Percentiles rank a stretch among this genome's conserved stretches.
phyloP scores from a whole-genome alignment of 306 rosid genomes.

The Ammopiptanthus mongolicus region DNA sequence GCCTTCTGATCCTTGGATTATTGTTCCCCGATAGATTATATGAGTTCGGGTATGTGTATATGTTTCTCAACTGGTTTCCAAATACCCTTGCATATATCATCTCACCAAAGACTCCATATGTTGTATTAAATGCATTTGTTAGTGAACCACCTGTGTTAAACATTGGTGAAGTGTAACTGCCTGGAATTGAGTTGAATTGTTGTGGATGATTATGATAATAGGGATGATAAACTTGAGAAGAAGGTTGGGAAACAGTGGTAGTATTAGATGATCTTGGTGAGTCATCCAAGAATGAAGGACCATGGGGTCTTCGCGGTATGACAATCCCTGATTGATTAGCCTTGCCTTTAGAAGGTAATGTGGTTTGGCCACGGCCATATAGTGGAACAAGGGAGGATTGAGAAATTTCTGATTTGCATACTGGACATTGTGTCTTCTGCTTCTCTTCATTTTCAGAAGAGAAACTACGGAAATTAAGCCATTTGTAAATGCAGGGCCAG shows the following conservation, averaged over 20 bases:
- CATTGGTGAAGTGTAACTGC: constrained; percentile 28
- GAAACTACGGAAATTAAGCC: constrained; percentile 50
- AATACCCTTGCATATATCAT: constrained; percentile 70
- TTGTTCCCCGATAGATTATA: constrained; percentile 42
- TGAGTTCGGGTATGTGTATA: constrained; percentile 55
- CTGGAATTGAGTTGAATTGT: constrained; percentile 25
- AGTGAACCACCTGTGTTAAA: constrained; percentile 27
- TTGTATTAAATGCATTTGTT: constrained; percentile 37
- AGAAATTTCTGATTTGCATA: constrained; percentile 80
- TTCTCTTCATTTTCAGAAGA: constrained; percentile 29
- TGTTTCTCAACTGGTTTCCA: constrained; percentile 56
- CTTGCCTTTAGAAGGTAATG: constrained; percentile 35
- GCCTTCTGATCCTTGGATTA: constrained; percentile 70
- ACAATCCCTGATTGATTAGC: constrained; percentile 31
- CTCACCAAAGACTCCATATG: constrained; percentile 56
- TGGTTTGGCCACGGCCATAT: constrained; percentile 54
- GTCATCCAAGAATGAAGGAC: constrained; percentile 37
- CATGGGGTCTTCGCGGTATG: constrained; percentile 63
- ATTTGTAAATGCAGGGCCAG: constrained; percentile 96
- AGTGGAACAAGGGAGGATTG: constrained; percentile 63
- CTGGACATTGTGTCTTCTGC: constrained; percentile 58
- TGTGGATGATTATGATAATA: constrained; percentile 33
- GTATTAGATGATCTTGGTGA: constrained; percentile 26
- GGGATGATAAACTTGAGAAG: constrained; percentile 32
- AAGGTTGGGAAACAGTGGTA: constrained; percentile 13